phyloP scores from a whole-genome alignment of 1,284 basidiomycete genomes.

The Pholiota adiposa region DNA sequence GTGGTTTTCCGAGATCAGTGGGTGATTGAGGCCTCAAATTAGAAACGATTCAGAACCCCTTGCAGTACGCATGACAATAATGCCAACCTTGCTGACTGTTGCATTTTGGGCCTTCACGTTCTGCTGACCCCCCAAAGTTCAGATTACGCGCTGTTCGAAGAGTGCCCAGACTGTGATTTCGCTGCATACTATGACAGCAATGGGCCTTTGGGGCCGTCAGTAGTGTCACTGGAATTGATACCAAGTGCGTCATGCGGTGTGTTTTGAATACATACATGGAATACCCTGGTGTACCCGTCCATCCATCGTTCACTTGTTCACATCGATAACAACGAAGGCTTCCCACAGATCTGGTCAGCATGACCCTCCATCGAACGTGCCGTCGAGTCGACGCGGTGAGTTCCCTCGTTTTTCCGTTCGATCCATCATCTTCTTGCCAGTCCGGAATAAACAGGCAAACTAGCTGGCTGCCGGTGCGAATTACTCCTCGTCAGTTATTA shows the following conservation, averaged over 20 bases:
- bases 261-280: not conserved
- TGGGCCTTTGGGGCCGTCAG: not conserved
- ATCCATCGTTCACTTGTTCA: not conserved
- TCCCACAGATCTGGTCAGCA: not conserved
- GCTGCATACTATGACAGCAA: not conserved
- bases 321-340: not conserved
- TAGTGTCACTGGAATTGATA: not conserved
- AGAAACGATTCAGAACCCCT: not conserved
- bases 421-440: not conserved
- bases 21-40: not conserved
- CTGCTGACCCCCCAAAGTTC: not conserved
- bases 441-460: not conserved
- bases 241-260: not conserved
- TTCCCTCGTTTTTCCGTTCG: not conserved
- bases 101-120: not conserved
- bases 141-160: not conserved
- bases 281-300: not conserved
- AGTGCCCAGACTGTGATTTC: not conserved
- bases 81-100: constrained; percentile 2
- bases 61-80: not conserved
- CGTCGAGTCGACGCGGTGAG: not conserved
- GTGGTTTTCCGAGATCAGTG: constrained; percentile 2
- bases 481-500: not conserved
- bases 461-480: too few relatives aligned
- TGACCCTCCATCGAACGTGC: not conserved